phyloP scores from a whole-genome alignment of 2,329 filamentous ascomycete species.

The Metarhizium rileyi region DNA sequence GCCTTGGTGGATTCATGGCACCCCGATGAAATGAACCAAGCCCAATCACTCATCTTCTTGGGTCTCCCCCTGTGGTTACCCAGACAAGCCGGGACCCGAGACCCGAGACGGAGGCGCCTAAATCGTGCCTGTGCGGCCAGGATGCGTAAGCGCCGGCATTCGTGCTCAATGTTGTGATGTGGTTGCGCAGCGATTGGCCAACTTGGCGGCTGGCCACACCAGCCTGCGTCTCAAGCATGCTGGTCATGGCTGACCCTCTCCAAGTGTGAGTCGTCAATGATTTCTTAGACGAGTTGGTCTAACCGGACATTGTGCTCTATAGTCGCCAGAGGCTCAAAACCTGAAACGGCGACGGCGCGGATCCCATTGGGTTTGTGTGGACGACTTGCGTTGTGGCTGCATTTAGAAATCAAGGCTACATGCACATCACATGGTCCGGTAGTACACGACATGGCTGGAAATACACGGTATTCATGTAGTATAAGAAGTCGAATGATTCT shows the following conservation, averaged over 20 bases:
- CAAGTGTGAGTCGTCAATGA: not conserved
- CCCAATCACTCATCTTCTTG: constrained; percentile 1
- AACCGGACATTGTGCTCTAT: not conserved
- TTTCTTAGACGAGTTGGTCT: not conserved
- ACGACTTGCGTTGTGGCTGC: not conserved
- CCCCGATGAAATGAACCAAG: not conserved
- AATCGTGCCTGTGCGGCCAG: not conserved
- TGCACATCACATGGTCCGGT: not conserved
- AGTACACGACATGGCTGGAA: not conserved
- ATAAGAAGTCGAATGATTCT: constrained; percentile 2
- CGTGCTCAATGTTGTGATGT: too few relatives aligned
- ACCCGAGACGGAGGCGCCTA: not conserved
- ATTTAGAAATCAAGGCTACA: not conserved
- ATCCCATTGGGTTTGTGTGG: not conserved
- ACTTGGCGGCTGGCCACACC: constrained; percentile 14
- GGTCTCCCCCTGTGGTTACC: not conserved
- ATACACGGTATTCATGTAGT: not conserved
- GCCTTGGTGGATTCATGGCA: not conserved
- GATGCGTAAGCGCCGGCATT: constrained; percentile 5
- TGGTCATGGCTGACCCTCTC: not conserved
- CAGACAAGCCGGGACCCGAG: not conserved
- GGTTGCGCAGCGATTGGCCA: constrained; percentile 12
- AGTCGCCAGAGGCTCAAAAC: not conserved
- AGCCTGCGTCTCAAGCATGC: constrained; percentile 10
- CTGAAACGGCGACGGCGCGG: not conserved